Evolutionary conservation across 1,284 basidiomycete species (phyloP).

Genomic region (Puccinia hordei): DNA sequence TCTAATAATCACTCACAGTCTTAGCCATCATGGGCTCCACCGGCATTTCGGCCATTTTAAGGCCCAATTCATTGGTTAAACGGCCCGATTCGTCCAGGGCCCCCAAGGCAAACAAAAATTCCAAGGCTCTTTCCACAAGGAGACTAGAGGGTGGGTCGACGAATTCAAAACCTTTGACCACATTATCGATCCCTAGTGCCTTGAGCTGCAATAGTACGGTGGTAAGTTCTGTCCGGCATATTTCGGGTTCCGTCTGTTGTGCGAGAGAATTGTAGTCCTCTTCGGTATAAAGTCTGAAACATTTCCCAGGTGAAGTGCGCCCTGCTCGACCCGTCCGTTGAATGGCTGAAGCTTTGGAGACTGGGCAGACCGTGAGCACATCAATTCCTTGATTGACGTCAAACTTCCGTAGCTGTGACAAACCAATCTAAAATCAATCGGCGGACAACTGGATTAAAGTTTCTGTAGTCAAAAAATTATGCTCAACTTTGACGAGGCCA

Average conservation of each 20-base stretch:
- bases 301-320: conserved; percentile 73
- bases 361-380: conserved; percentile 57
- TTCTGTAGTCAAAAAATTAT: not conserved
- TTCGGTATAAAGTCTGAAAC: conserved; percentile 85
- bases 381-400: conserved; percentile 59
- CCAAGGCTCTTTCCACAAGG: conserved; percentile 78
- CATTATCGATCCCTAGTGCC: conserved; percentile 86
- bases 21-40: conserved; percentile 66
- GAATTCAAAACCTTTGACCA: conserved; percentile 82
- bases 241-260: conserved; percentile 77
- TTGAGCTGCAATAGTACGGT: conserved; percentile 89
- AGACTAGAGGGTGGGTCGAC: conserved; percentile 83
- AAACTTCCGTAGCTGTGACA: conserved; percentile 56
- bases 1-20: conserved; percentile 60
- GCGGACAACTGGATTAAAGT: not conserved
- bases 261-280: conserved; percentile 67
- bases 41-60: conserved; percentile 65
- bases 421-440: not conserved
- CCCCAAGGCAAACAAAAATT: conserved; percentile 63
- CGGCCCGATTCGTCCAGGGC: conserved; percentile 64
- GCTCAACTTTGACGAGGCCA: conserved; percentile 84
- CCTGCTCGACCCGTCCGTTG: conserved; percentile 61
- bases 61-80: conserved; percentile 63
- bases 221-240: conserved; percentile 82
- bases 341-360: conserved; percentile 59